Evolutionary conservation across 768 basidiomycete genomes (phyloP).

Genomic region (Boletales sp.): DNA sequence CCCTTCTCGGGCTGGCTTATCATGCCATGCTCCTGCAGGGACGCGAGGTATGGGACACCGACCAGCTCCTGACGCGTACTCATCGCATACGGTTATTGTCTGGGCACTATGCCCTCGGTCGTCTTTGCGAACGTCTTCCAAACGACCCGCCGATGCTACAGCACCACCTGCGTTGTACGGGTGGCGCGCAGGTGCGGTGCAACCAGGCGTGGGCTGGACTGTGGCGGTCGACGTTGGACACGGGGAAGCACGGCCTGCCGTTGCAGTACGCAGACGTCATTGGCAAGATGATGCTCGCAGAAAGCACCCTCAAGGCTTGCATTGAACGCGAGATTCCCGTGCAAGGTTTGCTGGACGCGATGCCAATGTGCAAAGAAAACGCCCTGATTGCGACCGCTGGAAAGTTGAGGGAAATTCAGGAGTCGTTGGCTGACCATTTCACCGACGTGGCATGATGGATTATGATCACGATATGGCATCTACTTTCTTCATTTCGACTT

Average conservation of each 20-base stretch:
- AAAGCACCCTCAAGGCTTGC: constrained; percentile 44
- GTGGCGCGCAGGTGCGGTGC: constrained; percentile 38
- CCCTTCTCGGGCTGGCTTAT: constrained; percentile 48
- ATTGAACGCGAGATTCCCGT: constrained; percentile 41
- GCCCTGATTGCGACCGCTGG: constrained; percentile 40
- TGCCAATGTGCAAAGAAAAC: constrained; percentile 44
- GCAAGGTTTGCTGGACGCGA: constrained; percentile 39
- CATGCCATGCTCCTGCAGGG: constrained; percentile 52
- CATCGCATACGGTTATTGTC: constrained; percentile 51
- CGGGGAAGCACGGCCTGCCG: constrained; percentile 36
- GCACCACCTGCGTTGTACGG: constrained; percentile 41
- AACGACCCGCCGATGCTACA: constrained; percentile 39
- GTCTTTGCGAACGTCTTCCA: constrained; percentile 43
- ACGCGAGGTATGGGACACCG: constrained; percentile 45
- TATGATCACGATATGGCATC: too few relatives aligned
- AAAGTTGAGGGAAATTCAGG: constrained; percentile 45
- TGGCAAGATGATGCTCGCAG: constrained; percentile 44
- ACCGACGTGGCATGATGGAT: constrained; percentile 34
- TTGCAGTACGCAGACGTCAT: constrained; percentile 44
- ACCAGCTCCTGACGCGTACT: constrained; percentile 41
- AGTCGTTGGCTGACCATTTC: constrained; percentile 45
- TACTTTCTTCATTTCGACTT: too few relatives aligned
- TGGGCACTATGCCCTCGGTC: constrained; percentile 48
- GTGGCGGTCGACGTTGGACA: constrained; percentile 44
- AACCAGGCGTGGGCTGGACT: constrained; percentile 42